Evolutionary conservation across 345 rosid species (phyloP).

Genomic region (Sapria himalayana): DNA sequence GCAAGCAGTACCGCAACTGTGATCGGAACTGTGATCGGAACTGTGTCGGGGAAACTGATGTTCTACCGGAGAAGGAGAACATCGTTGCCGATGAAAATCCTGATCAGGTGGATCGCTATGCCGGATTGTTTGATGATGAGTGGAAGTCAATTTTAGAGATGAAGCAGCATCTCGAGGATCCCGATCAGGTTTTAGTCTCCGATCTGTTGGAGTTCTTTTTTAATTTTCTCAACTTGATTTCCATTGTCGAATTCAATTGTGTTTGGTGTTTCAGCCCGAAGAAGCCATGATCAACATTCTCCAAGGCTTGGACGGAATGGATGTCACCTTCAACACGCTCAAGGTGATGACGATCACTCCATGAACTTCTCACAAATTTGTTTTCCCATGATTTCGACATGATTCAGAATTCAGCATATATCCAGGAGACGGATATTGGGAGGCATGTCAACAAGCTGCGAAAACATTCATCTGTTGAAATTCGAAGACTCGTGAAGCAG

Average conservation of each 20-base stretch:
- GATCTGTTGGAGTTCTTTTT: neutral
- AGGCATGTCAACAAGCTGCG: slow-evolving; percentile 57
- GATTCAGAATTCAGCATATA: too few species aligned
- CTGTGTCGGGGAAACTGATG: slow-evolving; percentile 14
- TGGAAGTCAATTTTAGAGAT: slow-evolving; percentile 64
- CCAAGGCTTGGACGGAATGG: slow-evolving; percentile 88
- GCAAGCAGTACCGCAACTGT: slow-evolving; percentile 36
- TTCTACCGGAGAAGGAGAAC: slow-evolving; percentile 13
- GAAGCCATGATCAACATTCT: slow-evolving; percentile 77
- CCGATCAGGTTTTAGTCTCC: slow-evolving; percentile 43
- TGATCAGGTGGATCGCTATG: slow-evolving; percentile 60
- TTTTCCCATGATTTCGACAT: too few species aligned
- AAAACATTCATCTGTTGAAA: slow-evolving; percentile 56
- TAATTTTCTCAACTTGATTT: slow-evolving; percentile 7
- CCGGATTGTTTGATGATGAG: slow-evolving; percentile 88
- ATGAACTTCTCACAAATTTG: too few species aligned
- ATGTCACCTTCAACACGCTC: slow-evolving; percentile 81
- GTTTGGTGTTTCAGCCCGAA: slow-evolving; percentile 42
- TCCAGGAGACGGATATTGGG: slow-evolving; percentile 58
- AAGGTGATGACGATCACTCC: too few species aligned
- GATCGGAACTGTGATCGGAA: slow-evolving; percentile 18
- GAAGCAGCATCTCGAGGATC: slow-evolving; percentile 70
- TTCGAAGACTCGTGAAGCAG: slow-evolving; percentile 57
- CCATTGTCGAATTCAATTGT: slow-evolving; percentile 1
- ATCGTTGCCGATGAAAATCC: slow-evolving; percentile 19